Base-by-base conservation (phyloP, 1,284 basidiomycete species). In the Mycena citricolor region DNA sequence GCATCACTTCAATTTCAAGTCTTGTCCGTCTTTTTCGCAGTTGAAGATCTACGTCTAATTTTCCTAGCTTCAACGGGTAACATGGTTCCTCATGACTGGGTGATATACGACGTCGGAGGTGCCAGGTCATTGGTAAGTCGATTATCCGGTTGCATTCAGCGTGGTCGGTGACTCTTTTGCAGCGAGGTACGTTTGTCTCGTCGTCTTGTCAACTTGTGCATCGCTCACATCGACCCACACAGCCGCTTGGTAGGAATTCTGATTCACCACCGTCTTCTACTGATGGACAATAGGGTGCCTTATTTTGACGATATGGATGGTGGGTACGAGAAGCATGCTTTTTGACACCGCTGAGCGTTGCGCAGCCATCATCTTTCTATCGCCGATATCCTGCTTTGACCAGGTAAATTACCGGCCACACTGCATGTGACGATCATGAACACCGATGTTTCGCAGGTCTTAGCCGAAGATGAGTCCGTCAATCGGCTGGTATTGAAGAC, bases 371-470 rank as follows among this genome's bases (percentile, higher is more conserved):
- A 83, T 87, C 44, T 81, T 82, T 57, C 63, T 84, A 19, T 79
- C 79, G 16, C 80, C 85, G 13, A 74, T 87, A 54, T 83, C 78
- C 44, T 81, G 79, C 53, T 87, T 87, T 58, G 83, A 88, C 63
- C 83, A 87, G 59, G 47, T 43, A 16, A 3, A 34, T 28, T 26
- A 29, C n/a, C n/a, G n/a, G 26, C 10, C 26, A n/a, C 10, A 29
- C 26, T 29, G 26, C 26, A 10, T 10, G n/a, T 29, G 26, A 10
- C n/a, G 26, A 29, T n/a, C n/a, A n/a, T n/a, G n/a, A n/a, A n/a
- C n/a, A n/a, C n/a, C n/a, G n/a, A 29, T 29, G 5, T 32, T 16
- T 5, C 10, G n/a, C 20, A 42, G 40, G 73, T 74, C 14, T 68
- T 87, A 1, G 71, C 73, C 36, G 85, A 88, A 64, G 83, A 86